phyloP scores from a whole-genome alignment of 2,329 filamentous ascomycete species.

The Fusarium dlaminii region DNA sequence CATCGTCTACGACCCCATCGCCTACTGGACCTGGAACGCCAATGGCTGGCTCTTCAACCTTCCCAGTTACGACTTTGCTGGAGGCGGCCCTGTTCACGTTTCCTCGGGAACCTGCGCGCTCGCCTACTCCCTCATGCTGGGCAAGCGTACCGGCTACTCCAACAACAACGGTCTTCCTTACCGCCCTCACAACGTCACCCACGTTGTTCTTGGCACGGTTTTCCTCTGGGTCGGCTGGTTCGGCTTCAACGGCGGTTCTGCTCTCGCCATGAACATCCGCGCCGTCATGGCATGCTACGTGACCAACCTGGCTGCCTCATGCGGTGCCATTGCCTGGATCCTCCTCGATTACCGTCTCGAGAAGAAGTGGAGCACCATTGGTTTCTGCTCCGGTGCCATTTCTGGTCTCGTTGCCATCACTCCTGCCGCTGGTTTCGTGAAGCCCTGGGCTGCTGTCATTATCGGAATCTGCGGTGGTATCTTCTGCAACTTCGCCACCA shows the following conservation, averaged over 20 bases:
- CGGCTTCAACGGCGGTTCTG: slow-evolving; percentile 91
- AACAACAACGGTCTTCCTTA: slow-evolving; percentile 71
- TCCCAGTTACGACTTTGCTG: slow-evolving; percentile 78
- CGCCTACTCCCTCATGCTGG: slow-evolving; percentile 78
- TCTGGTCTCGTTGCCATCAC: slow-evolving; percentile 89
- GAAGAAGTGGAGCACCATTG: slow-evolving; percentile 91
- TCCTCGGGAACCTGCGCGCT: slow-evolving; percentile 76
- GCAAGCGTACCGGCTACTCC: slow-evolving; percentile 71
- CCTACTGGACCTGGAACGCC: slow-evolving; percentile 81
- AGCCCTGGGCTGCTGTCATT: slow-evolving; percentile 68
- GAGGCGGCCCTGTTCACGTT: slow-evolving; percentile 80
- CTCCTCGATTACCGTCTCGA: slow-evolving; percentile 91
- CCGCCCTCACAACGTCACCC: slow-evolving; percentile 77
- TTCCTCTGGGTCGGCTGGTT: slow-evolving; percentile 96
- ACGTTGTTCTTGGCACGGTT: slow-evolving; percentile 77
- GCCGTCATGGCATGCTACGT: slow-evolving; percentile 90
- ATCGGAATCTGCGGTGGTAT: slow-evolving; percentile 69
- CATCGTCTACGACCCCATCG: slow-evolving; percentile 77
- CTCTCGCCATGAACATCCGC: slow-evolving; percentile 82
- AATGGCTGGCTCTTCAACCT: slow-evolving; percentile 77
- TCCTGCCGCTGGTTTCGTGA: slow-evolving; percentile 83
- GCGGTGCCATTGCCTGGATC: slow-evolving; percentile 85
- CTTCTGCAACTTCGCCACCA: slow-evolving; percentile 85
- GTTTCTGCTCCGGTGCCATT: slow-evolving; percentile 91
- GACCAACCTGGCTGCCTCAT: slow-evolving; percentile 85